Evolutionary conservation across 169 alveolate genomes (phyloP), one percentile per base, ranked within the genome.

Genomic region (Cryptosporidium sp.): DNA sequence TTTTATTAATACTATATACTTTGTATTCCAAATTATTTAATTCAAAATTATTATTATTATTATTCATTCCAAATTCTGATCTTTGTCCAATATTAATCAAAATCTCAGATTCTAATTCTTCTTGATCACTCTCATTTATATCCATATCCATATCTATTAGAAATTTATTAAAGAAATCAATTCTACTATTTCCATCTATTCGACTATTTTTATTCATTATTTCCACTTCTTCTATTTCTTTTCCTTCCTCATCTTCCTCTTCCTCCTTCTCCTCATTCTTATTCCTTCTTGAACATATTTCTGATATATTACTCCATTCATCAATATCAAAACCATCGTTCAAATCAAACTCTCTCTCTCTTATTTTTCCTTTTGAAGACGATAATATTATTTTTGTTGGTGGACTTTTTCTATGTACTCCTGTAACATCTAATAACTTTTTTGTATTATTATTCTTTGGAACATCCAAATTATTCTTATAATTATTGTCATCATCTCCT

Each of bases 291-390:
- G 53, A 18, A 10, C 23, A 31, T 16, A 33, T 33, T 29, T 73
- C 86, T 10, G 84, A 69, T 26, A 69, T 23, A 44, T 69, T 26
- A 39, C 44, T 51, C 84, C 84, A 69, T 2, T 69, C 65, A 69
- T 69, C 84, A 39, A 42, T 18, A 16, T 69, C 84, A 44, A 5
- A 45, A 3, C 84, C 84, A 16, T 69, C 84, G 42, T 69, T 42
- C 4, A 69, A 44, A 42, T 42, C 84, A 12, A 12, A 9, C n/a
- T 60, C 69, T 14, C 56, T 16, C 21, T 48, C 56, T 48, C 62
- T 39, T n/a, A 10, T 14, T 23, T 8, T 52, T 18, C 51, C 33
- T 33, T 21, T 56, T 26, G 31, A 45, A 23, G 68, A 21, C 0
- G 69, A 44, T 37, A 70, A 45, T 10, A 45, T 26, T 45, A 45